phyloP scores from a whole-genome alignment of 2,329 filamentous ascomycete species.

The Fusarium pseudonygamai region DNA sequence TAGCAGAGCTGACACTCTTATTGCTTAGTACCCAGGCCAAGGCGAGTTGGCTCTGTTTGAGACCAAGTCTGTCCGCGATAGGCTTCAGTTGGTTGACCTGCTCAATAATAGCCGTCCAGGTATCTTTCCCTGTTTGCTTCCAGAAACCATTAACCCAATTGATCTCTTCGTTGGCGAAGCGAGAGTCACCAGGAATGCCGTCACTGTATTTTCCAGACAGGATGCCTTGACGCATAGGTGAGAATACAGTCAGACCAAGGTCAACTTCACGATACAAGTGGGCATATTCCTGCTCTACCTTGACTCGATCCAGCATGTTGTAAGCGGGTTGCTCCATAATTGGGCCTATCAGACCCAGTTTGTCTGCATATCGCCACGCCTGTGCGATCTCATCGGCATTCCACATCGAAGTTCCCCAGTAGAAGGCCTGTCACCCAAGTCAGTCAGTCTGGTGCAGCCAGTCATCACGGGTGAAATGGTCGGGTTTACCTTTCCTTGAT shows the following conservation, averaged over 20 bases:
- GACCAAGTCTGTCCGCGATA: constrained; percentile 71
- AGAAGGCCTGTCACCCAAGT: constrained; percentile 62
- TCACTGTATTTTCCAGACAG: constrained; percentile 75
- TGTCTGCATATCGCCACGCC: constrained; percentile 69
- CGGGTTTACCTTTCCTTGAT: constrained; percentile 58
- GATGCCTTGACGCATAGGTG: constrained; percentile 66
- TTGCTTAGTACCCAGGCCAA: constrained; percentile 72
- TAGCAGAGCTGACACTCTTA: constrained; percentile 68
- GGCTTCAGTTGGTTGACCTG: constrained; percentile 68
- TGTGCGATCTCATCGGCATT: constrained; percentile 71
- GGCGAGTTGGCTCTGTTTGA: constrained; percentile 65
- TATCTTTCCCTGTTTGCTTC: constrained; percentile 60
- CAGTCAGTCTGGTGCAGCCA: background rate
- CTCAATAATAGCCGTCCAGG: constrained; percentile 65
- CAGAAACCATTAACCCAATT: constrained; percentile 64
- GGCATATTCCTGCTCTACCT: constrained; percentile 71
- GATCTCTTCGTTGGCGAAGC: constrained; percentile 65
- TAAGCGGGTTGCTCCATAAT: constrained; percentile 74
- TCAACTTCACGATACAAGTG: constrained; percentile 69
- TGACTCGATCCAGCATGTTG: constrained; percentile 69
- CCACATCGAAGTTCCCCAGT: constrained; percentile 78
- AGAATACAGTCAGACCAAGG: constrained; percentile 70
- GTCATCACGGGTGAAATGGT: background rate
- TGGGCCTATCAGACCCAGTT: constrained; percentile 68
- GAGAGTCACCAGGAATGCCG: constrained; percentile 67